Evolutionary conservation across 208 protist species (phyloP).

Genomic region (Polymyxa betae): DNA sequence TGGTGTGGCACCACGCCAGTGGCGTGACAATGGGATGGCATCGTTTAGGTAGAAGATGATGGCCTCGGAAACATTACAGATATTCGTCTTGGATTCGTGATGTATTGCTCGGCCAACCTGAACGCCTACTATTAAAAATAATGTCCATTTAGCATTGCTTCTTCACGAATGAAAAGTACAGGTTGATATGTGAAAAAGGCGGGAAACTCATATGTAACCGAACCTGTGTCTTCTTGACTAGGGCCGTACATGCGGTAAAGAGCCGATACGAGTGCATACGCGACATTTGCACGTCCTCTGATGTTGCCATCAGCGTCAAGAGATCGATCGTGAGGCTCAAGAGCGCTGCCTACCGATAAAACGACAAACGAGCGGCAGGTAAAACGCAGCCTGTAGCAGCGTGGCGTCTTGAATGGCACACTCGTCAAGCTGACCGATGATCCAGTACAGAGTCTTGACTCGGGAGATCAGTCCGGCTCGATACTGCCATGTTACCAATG

Average conservation of each 20-base stretch:
- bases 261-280: conserved; percentile 39
- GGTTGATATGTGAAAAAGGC: too few species aligned
- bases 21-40: conserved; percentile 17
- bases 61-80: conserved; percentile 18
- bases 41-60: neutral
- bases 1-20: neutral
- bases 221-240: conserved; percentile 21
- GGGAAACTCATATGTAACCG: too few species aligned
- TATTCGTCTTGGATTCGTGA: neutral
- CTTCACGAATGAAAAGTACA: too few species aligned
- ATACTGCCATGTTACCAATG: conserved; percentile 17
- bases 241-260: neutral
- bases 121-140: too few species aligned
- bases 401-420: neutral
- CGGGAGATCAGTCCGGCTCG: neutral
- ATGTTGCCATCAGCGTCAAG: conserved; percentile 6
- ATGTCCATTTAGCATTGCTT: too few species aligned
- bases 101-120: neutral
- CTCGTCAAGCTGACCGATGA: conserved; percentile 6
- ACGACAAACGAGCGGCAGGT: neutral
- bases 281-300: conserved; percentile 29
- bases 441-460: conserved; percentile 21
- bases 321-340: neutral
- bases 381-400: neutral
- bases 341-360: neutral